These are phyloP conservation scores for Ceratobasidium sp. DNA, from an alignment of 1,284 basidiomycete genomes.

Conservation along the genomic window DNA sequence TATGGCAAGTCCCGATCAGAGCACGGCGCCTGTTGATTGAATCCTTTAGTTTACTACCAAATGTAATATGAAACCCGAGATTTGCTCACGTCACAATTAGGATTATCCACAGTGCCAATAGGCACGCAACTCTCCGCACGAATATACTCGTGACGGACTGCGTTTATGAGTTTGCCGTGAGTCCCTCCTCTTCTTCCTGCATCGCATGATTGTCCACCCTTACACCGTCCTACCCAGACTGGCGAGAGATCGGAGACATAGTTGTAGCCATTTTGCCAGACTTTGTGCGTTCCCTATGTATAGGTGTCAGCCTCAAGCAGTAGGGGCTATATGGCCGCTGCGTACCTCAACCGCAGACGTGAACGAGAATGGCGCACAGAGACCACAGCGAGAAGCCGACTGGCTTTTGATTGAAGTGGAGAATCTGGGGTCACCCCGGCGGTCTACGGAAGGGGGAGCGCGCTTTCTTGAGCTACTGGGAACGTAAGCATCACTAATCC, in stretches of 20 bases:
- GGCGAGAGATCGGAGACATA: not conserved
- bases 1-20: not conserved
- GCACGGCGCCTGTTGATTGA: not conserved
- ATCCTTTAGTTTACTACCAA: not conserved
- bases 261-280: not conserved
- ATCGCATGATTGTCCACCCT: not conserved
- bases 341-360: conserved; percentile 22
- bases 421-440: conserved; percentile 1
- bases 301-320: not conserved
- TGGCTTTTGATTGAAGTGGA: conserved; percentile 8
- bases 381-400: not conserved
- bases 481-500: not conserved
- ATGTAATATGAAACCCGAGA: not conserved
- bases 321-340: not conserved
- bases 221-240: conserved; percentile 10
- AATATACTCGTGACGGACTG: conserved; percentile 3
- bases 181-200: not conserved
- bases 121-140: not conserved
- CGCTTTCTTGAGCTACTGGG: too few relatives aligned
- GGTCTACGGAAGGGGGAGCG: not conserved
- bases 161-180: not conserved
- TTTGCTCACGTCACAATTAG: conserved; percentile 4
- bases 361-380: conserved; percentile 19
- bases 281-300: conserved; percentile 1
- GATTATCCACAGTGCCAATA: not conserved